Evolutionary conservation across 108 stramenopile genomes (phyloP).

Genomic region (Fragilaria radians): DNA sequence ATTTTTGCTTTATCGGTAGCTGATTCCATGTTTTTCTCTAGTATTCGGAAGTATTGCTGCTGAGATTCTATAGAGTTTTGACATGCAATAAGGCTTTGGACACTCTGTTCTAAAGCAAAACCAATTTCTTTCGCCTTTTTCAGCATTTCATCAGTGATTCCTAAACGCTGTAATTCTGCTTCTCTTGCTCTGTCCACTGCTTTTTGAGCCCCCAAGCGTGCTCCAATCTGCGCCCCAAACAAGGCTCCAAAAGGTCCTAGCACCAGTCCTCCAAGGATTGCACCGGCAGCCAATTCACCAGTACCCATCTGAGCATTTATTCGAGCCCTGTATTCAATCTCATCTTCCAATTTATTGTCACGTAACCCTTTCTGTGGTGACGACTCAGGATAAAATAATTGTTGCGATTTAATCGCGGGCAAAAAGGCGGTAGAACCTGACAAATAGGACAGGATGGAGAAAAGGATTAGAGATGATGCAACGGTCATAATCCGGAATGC

Average conservation of each 20-base stretch:
- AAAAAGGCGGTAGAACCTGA: no score
- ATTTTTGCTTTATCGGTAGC: slow-evolving; percentile 62
- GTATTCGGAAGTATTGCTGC: slow-evolving; percentile 48
- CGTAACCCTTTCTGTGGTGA: no score
- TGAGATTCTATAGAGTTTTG: slow-evolving; percentile 60
- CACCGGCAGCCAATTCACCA: slow-evolving; percentile 68
- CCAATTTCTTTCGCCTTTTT: slow-evolving; percentile 63
- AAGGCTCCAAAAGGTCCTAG: slow-evolving; percentile 76
- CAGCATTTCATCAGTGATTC: slow-evolving; percentile 71
- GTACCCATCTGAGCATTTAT: slow-evolving; percentile 16
- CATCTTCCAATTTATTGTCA: background rate
- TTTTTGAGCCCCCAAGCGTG: slow-evolving; percentile 40
- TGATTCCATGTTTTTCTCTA: slow-evolving; percentile 44
- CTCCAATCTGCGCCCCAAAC: slow-evolving; percentile 76
- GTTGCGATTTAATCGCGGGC: no score
- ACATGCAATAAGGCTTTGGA: slow-evolving; percentile 57
- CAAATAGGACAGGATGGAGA: no score
- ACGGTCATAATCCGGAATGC: no score
- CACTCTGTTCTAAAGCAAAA: slow-evolving; percentile 40
- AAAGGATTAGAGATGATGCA: no score
- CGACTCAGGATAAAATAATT: no score
- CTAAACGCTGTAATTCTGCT: slow-evolving; percentile 71
- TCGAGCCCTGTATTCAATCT: slow-evolving; percentile 18
- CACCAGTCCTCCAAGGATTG: slow-evolving; percentile 63
- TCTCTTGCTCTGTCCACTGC: slow-evolving; percentile 53